A percentile compares a stretch with the other conserved stretches of the same genome.
Evolutionary conservation across 1,139 yeast species (phyloP).

Genomic region (Saccharomyces hybrid): DNA sequence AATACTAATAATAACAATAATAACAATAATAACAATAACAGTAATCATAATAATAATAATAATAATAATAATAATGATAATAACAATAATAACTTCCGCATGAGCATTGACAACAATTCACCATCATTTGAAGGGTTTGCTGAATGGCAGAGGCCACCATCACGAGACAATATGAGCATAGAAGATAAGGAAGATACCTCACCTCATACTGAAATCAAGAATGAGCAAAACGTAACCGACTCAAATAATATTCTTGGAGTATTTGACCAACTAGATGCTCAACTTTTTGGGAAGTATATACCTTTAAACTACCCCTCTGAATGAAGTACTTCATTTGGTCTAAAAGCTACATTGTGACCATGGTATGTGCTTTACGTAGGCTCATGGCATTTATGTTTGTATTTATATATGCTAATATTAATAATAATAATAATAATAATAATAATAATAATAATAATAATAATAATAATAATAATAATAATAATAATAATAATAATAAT

Average conservation of each 20-base stretch:
- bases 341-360: not conserved
- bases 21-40: not conserved
- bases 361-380: not conserved
- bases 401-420: not conserved
- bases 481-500: not conserved
- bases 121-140: not conserved
- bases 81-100: not conserved
- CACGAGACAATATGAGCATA: constrained; percentile 1
- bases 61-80: not conserved
- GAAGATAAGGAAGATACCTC: not conserved
- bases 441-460: not conserved
- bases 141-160: not conserved
- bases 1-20: not conserved
- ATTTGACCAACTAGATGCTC: constrained; percentile 75
- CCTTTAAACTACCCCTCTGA: constrained; percentile 35
- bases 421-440: not conserved
- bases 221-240: constrained; percentile 14
- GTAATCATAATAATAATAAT: not conserved
- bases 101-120: not conserved
- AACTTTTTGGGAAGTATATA: constrained; percentile 70
- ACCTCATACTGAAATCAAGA: not conserved
- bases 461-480: not conserved
- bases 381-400: not conserved
- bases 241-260: constrained; percentile 61
- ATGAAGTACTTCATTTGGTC: not conserved